Evolutionary conservation across 2,329 filamentous ascomycete species (phyloP), one percentile per base, ranked within the genome.

Genomic region (Fusarium sulawesiense): DNA sequence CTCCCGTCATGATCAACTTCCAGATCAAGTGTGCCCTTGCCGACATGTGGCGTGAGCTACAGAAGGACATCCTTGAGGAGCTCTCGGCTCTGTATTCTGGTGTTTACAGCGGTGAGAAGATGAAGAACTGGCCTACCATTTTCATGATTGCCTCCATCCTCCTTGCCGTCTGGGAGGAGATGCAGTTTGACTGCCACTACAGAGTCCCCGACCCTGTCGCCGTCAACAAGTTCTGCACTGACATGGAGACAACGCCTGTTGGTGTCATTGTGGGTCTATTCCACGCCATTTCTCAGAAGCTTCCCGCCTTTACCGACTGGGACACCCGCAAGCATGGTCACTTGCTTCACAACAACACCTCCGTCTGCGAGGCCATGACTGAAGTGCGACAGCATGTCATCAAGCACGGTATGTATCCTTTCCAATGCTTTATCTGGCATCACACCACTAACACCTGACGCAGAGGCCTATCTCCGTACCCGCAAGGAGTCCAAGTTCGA

Each of bases 1-100:
- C 95, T 18, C 95, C 95, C 14, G 94, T 98, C 78, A 97, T 98
- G 94, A 97, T 98, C 88, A 98, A 98, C 86, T 98, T 98, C 88
- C 93, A 98, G 84, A 94, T 98, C 85, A 98, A 98, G 88, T 96
- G 93, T 76, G 94, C 94, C 57, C 91, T 98, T 83, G 95, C 94
- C 72, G 94, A 97, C 77, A 97, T 98, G 93, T 98, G 95, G 95
- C 94, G 95, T 71, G 94, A 97, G 81, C 86, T 98, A 61, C 94
- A 98, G 80, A 97, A 97, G 84, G 95, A 98, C 75, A 94, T 98
- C 40, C 87, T 98, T 4, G 94, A 97, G 83, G 95, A 98, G 84
- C 88, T 98, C 2, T 98, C 95, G 2, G 84, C 89, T 9, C 87
- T 98, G 16, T 98, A 98, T 87, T 97, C 93, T n/a, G 97, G 94